These are phyloP conservation scores for Metschnikowia drakensbergensis DNA, from an alignment of 805 yeast species.

Conservation along the genomic window DNA sequence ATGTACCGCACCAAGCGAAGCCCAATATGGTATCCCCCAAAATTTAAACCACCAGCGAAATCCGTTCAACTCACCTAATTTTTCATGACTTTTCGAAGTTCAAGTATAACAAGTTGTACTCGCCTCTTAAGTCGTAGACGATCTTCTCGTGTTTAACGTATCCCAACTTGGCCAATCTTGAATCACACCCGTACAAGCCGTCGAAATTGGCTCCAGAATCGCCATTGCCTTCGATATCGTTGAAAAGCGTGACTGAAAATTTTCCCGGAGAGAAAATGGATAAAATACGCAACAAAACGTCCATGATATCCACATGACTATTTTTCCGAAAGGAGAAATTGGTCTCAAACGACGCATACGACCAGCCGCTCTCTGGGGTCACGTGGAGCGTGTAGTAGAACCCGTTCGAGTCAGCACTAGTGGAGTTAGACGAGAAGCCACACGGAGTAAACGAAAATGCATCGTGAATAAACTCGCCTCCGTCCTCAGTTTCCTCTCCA, in stretches of 20 bases:
- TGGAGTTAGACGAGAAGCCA: conserved; percentile 88
- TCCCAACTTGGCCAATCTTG: conserved; percentile 30
- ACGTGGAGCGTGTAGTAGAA: conserved; percentile 81
- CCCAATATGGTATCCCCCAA: conserved; percentile 17
- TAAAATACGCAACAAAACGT: conserved; percentile 59
- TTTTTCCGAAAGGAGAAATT: conserved; percentile 56
- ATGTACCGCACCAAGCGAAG: not conserved
- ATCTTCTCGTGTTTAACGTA: conserved; percentile 66
- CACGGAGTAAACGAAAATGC: conserved; percentile 92
- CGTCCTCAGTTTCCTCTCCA: conserved; percentile 6
- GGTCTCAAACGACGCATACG: conserved; percentile 94
- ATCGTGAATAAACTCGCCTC: conserved; percentile 56
- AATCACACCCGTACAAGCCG: conserved; percentile 12
- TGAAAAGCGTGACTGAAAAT: conserved; percentile 52
- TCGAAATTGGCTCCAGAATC: not conserved
- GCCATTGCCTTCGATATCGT: conserved; percentile 15
- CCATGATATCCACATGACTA: conserved; percentile 40
- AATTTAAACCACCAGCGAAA: conserved; percentile 4
- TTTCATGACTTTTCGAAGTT: conserved; percentile 46
- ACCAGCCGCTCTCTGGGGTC: conserved; percentile 92
- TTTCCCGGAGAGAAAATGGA: conserved; percentile 68
- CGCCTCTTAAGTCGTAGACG: conserved; percentile 65
- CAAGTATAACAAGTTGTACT: conserved; percentile 68
- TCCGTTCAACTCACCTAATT: not conserved
- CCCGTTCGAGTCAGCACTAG: conserved; percentile 46